Evolutionary conservation across 1,284 basidiomycete genomes (phyloP), one percentile per base, ranked within the genome.

Genomic region (Acaromyces ingoldii): DNA sequence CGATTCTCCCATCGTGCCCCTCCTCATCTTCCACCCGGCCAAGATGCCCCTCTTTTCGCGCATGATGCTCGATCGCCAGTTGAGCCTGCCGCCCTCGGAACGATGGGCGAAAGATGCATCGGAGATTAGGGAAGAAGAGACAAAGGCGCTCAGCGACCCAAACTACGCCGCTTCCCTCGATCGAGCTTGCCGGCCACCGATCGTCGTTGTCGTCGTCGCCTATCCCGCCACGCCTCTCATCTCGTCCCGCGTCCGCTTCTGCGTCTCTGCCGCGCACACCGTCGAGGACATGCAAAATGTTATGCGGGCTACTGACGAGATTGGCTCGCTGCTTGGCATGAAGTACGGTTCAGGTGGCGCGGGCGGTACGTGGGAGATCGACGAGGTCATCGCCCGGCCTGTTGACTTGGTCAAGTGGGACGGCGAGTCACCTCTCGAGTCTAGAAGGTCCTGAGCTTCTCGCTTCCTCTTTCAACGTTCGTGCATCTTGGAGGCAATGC

Each of bases 271-370:
- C 4, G 81, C 90, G 49, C 93, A 98, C 79, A 97, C 93, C 54
- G 98, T 98, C 80, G 86, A 91, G 70, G 95, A 99, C 71, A 84
- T 98, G 50, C 93, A 98, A 78, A 79, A 81, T 25, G 79, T 98
- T 29, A 79, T 99, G 39, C 79, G 82, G 37, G 92, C 93, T 5
- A 91, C 88, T 72, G 90, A 96, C 78, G 92, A 97, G 78, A 80
- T 98, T 57, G 93, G 95, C 25, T 84, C 87, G 67, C 73, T 89
- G 28, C 79, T 98, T 52, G 87, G 90, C 75, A 78, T 98, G 77
- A 78, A 78, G 64, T 64, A 78, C 58, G 42, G 92, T 88, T 79
- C 85, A n/a, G 74, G 74, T 74, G 84, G 85, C 13, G 69, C 68
- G 6, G 80, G 82, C 36, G 86, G 91, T 71, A 79, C 87, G 65